phyloP scores from a whole-genome alignment of 805 yeast species.

The Yamadazyma sp. region DNA sequence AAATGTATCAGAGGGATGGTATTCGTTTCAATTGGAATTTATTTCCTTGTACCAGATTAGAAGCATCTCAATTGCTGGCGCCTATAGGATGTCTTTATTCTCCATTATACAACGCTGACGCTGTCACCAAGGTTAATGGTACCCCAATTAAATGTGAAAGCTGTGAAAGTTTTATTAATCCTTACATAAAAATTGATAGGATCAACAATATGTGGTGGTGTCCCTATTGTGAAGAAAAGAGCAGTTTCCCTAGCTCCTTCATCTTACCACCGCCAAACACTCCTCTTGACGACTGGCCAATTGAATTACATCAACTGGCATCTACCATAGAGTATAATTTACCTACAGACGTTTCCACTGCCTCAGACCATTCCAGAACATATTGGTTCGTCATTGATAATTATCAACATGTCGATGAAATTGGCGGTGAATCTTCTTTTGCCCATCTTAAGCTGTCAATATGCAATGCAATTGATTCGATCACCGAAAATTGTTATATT shows the following conservation, averaged over 20 bases:
- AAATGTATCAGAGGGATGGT: slow-evolving; percentile 5
- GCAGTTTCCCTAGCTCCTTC: slow-evolving; percentile 19
- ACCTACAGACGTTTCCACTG: slow-evolving; percentile 23
- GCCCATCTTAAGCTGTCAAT: slow-evolving; percentile 13
- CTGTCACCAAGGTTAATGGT: not conserved
- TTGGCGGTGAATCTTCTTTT: slow-evolving; percentile 11
- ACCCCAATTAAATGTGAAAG: slow-evolving; percentile 23
- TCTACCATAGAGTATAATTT: slow-evolving; percentile 30
- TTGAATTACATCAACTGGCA: slow-evolving; percentile 23
- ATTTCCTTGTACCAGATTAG: slow-evolving; percentile 38
- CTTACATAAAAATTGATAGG: slow-evolving; percentile 27
- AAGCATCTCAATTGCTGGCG: slow-evolving; percentile 26
- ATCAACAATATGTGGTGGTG: slow-evolving; percentile 37
- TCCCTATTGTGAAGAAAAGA: slow-evolving; percentile 29
- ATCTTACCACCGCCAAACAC: slow-evolving; percentile 13
- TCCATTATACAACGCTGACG: slow-evolving; percentile 17
- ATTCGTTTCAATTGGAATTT: slow-evolving; percentile 63
- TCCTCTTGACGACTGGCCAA: slow-evolving; percentile 21
- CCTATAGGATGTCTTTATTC: slow-evolving; percentile 38
- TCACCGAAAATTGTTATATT: slow-evolving; percentile 18
- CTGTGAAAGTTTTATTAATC: slow-evolving; percentile 29
- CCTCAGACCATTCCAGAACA: slow-evolving; percentile 7
- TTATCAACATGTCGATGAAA: slow-evolving; percentile 27
- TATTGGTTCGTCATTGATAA: slow-evolving; percentile 27
- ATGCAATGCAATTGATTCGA: slow-evolving; percentile 10